A percentile compares a stretch with the other conserved stretches of the same genome.
These are phyloP conservation scores for Plasmopara muralis DNA, from an alignment of 352 stramenopile genomes.

Conservation along the genomic window DNA sequence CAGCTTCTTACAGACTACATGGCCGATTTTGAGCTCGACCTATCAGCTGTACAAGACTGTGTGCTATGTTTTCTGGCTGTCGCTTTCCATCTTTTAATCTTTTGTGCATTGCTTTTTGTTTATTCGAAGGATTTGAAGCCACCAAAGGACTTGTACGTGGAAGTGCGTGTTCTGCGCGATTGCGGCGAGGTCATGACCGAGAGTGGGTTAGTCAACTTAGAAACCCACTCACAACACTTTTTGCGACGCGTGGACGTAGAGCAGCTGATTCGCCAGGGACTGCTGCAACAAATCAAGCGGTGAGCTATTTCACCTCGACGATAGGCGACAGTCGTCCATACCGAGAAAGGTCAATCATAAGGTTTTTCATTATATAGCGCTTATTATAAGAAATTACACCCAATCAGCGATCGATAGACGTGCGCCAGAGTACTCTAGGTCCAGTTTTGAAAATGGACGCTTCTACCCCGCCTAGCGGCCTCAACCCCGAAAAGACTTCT, in stretches of 20 bases:
- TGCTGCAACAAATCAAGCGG: conserved; percentile 82
- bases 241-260: conserved; percentile 83
- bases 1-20: conserved; percentile 89
- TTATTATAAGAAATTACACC: conserved; percentile 1
- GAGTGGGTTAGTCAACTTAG: conserved; percentile 80
- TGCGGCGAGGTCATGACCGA: conserved; percentile 90
- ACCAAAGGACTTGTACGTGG: conserved; percentile 87
- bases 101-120: conserved; percentile 2
- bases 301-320: too few species aligned
- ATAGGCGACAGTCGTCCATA: too few species aligned
- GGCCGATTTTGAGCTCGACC: conserved; percentile 79
- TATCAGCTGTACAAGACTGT: conserved; percentile 53
- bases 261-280: conserved; percentile 73
- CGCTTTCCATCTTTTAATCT: conserved; percentile 7
- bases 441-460: not conserved
- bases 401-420: conserved; percentile 13
- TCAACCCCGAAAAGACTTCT: not conserved
- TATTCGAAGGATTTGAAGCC: conserved; percentile 64
- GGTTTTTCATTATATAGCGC: too few species aligned
- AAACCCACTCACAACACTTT: conserved; percentile 85
- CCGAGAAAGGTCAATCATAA: too few species aligned
- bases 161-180: conserved; percentile 84
- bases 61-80: not conserved
- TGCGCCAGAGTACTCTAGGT: conserved; percentile 4
- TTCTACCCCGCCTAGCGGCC: too few species aligned